phyloP scores from a whole-genome alignment of 306 rosid species.

The Vicia faba region DNA sequence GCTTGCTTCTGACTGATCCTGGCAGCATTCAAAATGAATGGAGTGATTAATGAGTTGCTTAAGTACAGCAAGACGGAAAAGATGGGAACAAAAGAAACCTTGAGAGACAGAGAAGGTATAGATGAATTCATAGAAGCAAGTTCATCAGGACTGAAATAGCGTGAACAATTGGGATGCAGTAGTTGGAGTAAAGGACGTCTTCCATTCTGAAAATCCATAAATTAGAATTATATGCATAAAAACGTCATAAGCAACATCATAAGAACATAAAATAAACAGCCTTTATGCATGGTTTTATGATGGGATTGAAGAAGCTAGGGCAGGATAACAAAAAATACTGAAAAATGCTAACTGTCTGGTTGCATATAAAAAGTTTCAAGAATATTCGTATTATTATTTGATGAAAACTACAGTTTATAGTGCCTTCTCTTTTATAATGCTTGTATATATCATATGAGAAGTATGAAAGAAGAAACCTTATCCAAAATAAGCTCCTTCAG shows the following conservation, averaged over 20 bases:
- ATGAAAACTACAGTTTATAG: conserved; percentile 22
- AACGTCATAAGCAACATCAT: conserved; percentile 2
- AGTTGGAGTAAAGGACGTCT: conserved; percentile 76
- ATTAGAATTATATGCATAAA: conserved; percentile 22
- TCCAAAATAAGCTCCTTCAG: conserved; percentile 78
- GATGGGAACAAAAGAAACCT: conserved; percentile 51
- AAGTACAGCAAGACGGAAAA: conserved; percentile 18
- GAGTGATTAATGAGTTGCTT: conserved; percentile 32
- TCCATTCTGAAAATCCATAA: conserved; percentile 67
- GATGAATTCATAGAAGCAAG: conserved; percentile 67
- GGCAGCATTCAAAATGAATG: conserved; percentile 23
- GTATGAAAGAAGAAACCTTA: conserved; percentile 60
- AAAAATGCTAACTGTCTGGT: conserved; percentile 22
- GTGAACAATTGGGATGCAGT: conserved; percentile 80
- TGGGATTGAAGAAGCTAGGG: conserved; percentile 19
- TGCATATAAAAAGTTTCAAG: conserved; percentile 10
- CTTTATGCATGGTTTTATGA: conserved; percentile 2
- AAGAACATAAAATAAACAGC: conserved; percentile 26
- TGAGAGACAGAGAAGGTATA: conserved; percentile 70
- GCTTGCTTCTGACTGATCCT: conserved; percentile 56
- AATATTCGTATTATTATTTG: conserved; percentile 2
- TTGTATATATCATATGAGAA: conserved; percentile 5
- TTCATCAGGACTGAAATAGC: conserved; percentile 81
- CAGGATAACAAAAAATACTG: background rate
- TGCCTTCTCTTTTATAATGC: conserved; percentile 18